Conservation (phyloP, 495 filamentous ascomycete species). For the Penicillium paxilli region DNA sequence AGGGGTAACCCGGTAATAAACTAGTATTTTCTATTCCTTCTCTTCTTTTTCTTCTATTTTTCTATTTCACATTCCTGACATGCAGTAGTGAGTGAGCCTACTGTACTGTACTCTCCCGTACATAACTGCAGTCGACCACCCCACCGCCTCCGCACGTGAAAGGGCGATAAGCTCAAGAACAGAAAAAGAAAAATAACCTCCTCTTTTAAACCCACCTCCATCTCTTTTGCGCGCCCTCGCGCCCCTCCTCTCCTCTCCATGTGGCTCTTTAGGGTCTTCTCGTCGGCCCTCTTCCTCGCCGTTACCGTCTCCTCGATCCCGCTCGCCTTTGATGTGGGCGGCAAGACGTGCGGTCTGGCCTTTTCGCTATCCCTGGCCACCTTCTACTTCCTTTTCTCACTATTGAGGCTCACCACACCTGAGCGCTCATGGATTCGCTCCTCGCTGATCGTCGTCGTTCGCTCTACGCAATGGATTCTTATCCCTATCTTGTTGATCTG, state of each 20-base stretch:
- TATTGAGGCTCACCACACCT: slow-evolving; percentile 79
- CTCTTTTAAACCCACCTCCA: slow-evolving; percentile 5
- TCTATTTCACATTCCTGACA: too few relatives aligned
- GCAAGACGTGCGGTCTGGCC: slow-evolving; percentile 87
- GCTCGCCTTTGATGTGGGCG: slow-evolving; percentile 95
- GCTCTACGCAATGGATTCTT: slow-evolving; percentile 77
- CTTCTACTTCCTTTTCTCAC: slow-evolving; percentile 89
- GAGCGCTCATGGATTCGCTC: slow-evolving; percentile 71
- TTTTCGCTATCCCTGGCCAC: slow-evolving; percentile 82
- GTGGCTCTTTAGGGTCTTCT: slow-evolving; percentile 73
- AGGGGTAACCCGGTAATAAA: too few relatives aligned
- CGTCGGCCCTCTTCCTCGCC: slow-evolving; percentile 77
- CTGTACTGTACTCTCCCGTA: too few relatives aligned
- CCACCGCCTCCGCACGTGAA: slow-evolving; percentile 18
- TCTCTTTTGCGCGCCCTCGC: slow-evolving; percentile 15
- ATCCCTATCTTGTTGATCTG: slow-evolving; percentile 87
- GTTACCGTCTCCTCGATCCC: slow-evolving; percentile 91
- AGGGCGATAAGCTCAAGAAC: slow-evolving; percentile 23
- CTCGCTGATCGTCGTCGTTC: slow-evolving; percentile 61
- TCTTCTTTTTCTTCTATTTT: not conserved
- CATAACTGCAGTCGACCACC: not conserved
- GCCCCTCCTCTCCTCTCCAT: slow-evolving; percentile 33
- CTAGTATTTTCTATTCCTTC: not conserved
- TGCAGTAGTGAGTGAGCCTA: too few relatives aligned
- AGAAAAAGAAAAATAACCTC: slow-evolving; percentile 19